Evolutionary conservation across 306 rosid genomes (phyloP).

Genomic region (Chamaecrista fasciculata): DNA sequence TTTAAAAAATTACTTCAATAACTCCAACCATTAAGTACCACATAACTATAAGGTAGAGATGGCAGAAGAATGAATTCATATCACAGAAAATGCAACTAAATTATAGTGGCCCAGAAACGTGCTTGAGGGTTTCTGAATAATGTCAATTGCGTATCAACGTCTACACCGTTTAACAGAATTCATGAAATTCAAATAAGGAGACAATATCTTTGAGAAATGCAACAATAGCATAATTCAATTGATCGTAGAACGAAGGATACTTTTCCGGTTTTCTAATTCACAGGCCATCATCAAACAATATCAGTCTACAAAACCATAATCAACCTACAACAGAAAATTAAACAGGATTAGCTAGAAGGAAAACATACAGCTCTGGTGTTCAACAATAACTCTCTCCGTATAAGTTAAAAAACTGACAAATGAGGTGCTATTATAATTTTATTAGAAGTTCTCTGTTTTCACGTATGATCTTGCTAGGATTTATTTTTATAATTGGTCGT

Average conservation of each 20-base stretch:
- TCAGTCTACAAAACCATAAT: neutral
- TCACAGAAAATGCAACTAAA: neutral
- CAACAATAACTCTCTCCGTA: neutral
- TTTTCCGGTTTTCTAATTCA: conserved; percentile 33
- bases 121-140: neutral
- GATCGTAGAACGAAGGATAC: conserved; percentile 30
- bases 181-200: neutral
- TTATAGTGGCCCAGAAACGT: neutral
- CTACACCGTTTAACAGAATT: neutral
- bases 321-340: conserved; percentile 20
- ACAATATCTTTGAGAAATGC: neutral
- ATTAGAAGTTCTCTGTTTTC: neutral
- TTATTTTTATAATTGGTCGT: neutral
- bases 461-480: neutral
- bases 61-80: neutral
- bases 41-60: neutral
- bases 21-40: neutral
- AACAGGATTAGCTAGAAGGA: neutral
- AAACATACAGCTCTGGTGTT: neutral
- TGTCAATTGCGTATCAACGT: neutral
- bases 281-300: conserved; percentile 36
- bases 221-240: neutral
- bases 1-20: neutral
- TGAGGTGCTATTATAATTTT: neutral
- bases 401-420: neutral